These are phyloP conservation scores for Sesbania bispinosa DNA, from an alignment of 306 rosid genomes.

Conservation along the genomic window DNA sequence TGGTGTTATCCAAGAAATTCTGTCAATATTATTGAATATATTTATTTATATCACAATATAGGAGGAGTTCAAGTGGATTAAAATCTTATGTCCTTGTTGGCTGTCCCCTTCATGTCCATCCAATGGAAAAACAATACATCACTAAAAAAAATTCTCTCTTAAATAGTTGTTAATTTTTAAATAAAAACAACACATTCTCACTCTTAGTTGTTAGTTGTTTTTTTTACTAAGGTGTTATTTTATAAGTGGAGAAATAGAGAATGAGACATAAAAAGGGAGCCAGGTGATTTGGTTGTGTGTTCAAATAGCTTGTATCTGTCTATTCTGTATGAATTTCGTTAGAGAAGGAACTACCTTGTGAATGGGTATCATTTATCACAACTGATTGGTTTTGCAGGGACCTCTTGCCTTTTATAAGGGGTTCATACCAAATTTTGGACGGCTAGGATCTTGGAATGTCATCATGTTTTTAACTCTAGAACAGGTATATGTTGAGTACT, in stretches of 20 bases:
- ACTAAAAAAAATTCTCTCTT: background rate
- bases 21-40: background rate
- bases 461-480: slow-evolving; percentile 96
- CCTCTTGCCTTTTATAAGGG: slow-evolving; percentile 94
- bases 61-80: background rate
- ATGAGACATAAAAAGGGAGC: background rate
- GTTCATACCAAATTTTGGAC: slow-evolving; percentile 86
- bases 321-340: background rate
- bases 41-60: background rate
- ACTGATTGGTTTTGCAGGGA: slow-evolving; percentile 59
- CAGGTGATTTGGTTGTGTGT: background rate
- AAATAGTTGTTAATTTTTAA: too few relatives aligned
- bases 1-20: background rate
- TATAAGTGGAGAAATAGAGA: background rate
- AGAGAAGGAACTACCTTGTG: background rate
- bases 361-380: background rate
- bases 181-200: background rate
- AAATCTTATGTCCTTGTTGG: background rate
- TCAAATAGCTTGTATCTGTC: background rate
- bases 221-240: background rate
- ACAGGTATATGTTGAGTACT: slow-evolving; percentile 56
- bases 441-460: slow-evolving; percentile 98
- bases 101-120: background rate
- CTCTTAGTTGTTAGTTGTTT: background rate
- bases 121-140: background rate